phyloP scores from a whole-genome alignment of 768 basidiomycete species.

The Pleurotus citrinopileatus region DNA sequence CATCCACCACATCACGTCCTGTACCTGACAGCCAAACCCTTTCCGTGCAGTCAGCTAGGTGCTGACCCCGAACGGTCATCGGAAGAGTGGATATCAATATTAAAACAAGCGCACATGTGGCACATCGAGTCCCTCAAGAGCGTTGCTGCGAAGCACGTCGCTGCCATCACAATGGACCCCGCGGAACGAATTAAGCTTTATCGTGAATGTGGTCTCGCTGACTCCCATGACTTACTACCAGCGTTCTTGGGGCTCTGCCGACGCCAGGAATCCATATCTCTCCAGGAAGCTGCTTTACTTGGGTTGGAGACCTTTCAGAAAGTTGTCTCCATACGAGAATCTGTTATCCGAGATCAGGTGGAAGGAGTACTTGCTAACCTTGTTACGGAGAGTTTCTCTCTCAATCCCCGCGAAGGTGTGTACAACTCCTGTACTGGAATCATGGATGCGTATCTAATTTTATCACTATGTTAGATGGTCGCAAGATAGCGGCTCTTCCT shows the following conservation, averaged over 20 bases:
- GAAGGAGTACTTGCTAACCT: not conserved
- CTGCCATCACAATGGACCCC: not conserved
- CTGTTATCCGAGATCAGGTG: not conserved
- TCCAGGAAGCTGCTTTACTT: not conserved
- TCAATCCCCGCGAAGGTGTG: not conserved
- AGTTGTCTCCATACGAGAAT: not conserved
- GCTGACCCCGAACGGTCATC: not conserved
- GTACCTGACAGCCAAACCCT: not conserved
- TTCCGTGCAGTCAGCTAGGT: not conserved
- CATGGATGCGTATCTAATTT: no score
- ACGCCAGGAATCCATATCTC: not conserved
- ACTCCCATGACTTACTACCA: not conserved
- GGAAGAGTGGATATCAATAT: constrained; percentile 4
- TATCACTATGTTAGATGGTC: no score
- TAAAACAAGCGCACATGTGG: constrained; percentile 5
- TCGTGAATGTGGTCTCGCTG: not conserved
- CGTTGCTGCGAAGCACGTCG: not conserved
- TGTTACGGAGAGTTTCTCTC: not conserved
- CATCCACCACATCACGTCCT: not conserved
- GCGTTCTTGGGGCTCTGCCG: not conserved
- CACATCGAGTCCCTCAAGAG: not conserved
- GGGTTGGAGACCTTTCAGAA: constrained; percentile 7
- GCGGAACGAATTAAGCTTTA: not conserved
- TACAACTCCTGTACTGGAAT: not conserved
- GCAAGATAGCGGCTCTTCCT: no score